Evolutionary conservation across 768 basidiomycete genomes (phyloP).

Genomic region (Crepidotus variabilis): DNA sequence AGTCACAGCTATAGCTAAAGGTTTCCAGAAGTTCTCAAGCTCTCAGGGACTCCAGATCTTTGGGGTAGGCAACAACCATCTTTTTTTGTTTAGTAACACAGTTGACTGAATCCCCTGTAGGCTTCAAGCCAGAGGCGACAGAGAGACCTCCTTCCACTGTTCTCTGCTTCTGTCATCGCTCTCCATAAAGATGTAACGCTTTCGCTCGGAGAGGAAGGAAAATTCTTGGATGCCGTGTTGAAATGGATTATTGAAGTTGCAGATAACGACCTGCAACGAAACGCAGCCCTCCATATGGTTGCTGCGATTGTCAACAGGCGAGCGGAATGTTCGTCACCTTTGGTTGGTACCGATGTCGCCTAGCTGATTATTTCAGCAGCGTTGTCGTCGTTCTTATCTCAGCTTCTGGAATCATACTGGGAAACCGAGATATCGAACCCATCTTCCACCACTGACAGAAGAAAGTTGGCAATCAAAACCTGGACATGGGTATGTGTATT

Average conservation of each 20-base stretch:
- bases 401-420: conserved; percentile 48
- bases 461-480: conserved; percentile 47
- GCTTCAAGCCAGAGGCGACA: conserved; percentile 39
- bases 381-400: conserved; percentile 38
- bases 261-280: conserved; percentile 47
- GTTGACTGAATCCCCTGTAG: conserved; percentile 28
- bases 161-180: conserved; percentile 63
- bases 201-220: conserved; percentile 43
- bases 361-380: conserved; percentile 29
- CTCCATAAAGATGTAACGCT: conserved; percentile 58
- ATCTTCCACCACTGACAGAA: conserved; percentile 26
- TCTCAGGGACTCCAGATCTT: conserved; percentile 44
- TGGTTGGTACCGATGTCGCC: background rate
- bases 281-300: conserved; percentile 53
- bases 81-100: conserved; percentile 5
- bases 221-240: conserved; percentile 52
- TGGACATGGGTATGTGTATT: conserved; percentile 65
- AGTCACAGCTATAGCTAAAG: conserved; percentile 47
- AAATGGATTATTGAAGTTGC: conserved; percentile 54
- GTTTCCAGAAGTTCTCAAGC: conserved; percentile 46
- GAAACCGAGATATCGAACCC: conserved; percentile 35
- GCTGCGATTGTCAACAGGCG: conserved; percentile 80
- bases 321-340: conserved; percentile 47
- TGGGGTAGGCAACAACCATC: conserved; percentile 31
- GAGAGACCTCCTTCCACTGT: conserved; percentile 62